Evolutionary conservation across 306 rosid species (phyloP).

Genomic region (Vigna hirtella): DNA sequence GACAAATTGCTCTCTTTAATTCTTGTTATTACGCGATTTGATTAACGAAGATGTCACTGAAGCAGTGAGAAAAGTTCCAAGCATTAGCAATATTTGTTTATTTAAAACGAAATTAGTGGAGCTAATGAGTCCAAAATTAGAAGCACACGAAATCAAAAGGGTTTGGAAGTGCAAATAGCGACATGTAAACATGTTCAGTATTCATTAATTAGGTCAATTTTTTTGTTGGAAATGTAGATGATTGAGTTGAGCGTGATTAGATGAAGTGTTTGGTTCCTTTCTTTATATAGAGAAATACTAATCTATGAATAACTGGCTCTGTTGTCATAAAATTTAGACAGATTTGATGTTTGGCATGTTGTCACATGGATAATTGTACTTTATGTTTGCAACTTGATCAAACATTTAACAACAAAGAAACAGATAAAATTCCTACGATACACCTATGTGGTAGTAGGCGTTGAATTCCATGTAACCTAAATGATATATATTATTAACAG

Average conservation of each 20-base stretch:
- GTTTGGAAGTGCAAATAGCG: not conserved
- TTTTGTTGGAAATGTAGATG: not conserved
- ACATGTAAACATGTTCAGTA: not conserved
- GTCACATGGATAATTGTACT: conserved; percentile 23
- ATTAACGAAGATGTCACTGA: not conserved
- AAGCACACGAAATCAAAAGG: conserved; percentile 4
- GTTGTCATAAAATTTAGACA: conserved; percentile 26
- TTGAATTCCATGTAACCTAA: not conserved
- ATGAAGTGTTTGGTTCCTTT: not conserved
- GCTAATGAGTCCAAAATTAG: conserved; percentile 5
- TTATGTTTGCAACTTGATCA: conserved; percentile 33
- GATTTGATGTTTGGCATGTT: not conserved
- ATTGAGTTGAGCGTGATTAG: not conserved
- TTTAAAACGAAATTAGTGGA: not conserved
- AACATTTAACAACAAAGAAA: conserved; percentile 36
- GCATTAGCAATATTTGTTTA: not conserved
- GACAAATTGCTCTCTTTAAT: not conserved
- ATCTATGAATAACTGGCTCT: conserved; percentile 2
- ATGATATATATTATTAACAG: too few species aligned
- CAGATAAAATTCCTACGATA: not conserved
- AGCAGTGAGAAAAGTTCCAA: conserved; percentile 16
- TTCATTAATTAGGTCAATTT: not conserved
- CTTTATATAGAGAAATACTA: conserved; percentile 26
- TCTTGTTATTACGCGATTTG: too few species aligned
- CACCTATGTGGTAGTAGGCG: conserved; percentile 4